phyloP scores from a whole-genome alignment of 2,329 filamentous ascomycete species.

The Monilinia fructicola region DNA sequence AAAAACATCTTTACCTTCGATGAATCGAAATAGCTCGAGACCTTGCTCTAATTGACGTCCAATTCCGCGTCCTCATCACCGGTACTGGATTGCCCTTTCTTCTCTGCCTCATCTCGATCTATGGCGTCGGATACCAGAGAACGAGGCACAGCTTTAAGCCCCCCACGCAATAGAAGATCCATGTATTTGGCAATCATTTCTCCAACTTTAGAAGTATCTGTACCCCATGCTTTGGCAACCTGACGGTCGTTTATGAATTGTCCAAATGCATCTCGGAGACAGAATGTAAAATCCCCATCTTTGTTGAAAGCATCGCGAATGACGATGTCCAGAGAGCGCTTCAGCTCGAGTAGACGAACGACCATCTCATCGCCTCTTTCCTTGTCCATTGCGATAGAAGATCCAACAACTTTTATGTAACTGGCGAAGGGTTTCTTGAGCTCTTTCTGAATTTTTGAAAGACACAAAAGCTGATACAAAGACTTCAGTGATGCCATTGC shows the following conservation, averaged over 20 bases:
- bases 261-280: conserved; percentile 81
- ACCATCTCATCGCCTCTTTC: conserved; percentile 84
- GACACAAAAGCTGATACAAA: conserved; percentile 74
- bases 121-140: conserved; percentile 62
- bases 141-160: conserved; percentile 77
- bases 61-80: conserved; percentile 90
- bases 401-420: conserved; percentile 76
- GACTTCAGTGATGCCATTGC: conserved; percentile 69
- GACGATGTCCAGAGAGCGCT: conserved; percentile 73
- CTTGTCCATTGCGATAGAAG: conserved; percentile 75
- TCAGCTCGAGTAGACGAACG: conserved; percentile 74
- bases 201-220: conserved; percentile 87
- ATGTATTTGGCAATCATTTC: conserved; percentile 99
- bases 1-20: conserved; percentile 96
- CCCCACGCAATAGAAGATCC: conserved; percentile 82
- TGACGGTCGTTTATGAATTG: conserved; percentile 88
- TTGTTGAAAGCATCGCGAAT: conserved; percentile 74
- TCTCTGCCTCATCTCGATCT: conserved; percentile 58
- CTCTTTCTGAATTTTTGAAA: conserved; percentile 67
- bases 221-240: conserved; percentile 69
- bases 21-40: conserved; percentile 91
- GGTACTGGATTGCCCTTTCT: conserved; percentile 63
- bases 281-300: conserved; percentile 74
- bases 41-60: conserved; percentile 90
- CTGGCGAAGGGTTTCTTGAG: conserved; percentile 72